A percentile compares a stretch with the other conserved stretches of the same genome.
Conservation (phyloP, 2,329 filamentous ascomycete genomes). For the Microcera coccophila region DNA sequence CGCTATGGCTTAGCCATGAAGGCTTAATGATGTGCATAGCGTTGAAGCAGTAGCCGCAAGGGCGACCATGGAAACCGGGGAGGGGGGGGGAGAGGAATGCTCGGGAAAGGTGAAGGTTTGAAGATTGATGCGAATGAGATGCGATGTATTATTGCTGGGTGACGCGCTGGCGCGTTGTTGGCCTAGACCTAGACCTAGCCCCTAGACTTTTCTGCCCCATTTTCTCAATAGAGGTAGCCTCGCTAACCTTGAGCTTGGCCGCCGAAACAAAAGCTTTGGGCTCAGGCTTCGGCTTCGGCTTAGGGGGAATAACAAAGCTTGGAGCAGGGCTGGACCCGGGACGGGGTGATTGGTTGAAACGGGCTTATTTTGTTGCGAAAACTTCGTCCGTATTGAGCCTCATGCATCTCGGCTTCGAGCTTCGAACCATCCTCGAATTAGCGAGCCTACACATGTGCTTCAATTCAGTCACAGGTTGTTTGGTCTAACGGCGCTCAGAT, state of each 20-base stretch:
- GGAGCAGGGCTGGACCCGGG: neutral
- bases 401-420: no score
- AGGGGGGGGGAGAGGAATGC: conserved; percentile 1
- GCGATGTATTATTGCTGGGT: neutral
- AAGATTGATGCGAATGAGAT: neutral
- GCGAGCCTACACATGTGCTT: no score
- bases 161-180: conserved; percentile 1
- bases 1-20: conserved; percentile 91
- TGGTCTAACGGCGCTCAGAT: neutral
- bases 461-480: neutral
- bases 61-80: conserved; percentile 8
- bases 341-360: neutral
- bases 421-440: no score
- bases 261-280: no score
- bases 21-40: conserved; percentile 87
- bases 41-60: conserved; percentile 21
- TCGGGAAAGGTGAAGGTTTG: neutral
- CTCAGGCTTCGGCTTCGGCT: no score
- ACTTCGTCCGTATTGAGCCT: no score
- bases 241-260: neutral
- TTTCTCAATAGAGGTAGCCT: neutral
- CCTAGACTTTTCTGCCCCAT: neutral
- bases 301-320: no score
- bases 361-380: neutral
- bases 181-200: neutral